Conservation (phyloP, 768 basidiomycete species). For the Piloderma croceum region DNA sequence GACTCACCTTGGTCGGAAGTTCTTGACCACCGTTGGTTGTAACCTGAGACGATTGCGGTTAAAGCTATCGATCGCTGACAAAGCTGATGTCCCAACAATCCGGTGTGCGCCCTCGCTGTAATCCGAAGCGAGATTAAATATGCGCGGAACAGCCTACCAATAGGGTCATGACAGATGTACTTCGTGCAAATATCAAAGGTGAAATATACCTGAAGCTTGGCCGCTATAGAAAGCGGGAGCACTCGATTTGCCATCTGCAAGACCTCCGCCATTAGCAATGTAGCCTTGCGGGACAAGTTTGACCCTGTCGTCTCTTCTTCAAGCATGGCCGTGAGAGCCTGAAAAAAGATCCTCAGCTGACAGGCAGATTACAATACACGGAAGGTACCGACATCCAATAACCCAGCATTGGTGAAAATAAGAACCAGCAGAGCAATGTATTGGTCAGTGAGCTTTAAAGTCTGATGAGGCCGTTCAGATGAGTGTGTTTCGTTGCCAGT, state of each 20-base stretch:
- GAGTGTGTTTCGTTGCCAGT: constrained; percentile 24
- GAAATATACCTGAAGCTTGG: constrained; percentile 68
- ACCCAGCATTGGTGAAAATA: constrained; percentile 80
- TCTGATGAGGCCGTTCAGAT: constrained; percentile 46
- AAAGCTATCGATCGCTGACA: constrained; percentile 87
- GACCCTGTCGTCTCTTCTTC: constrained; percentile 73
- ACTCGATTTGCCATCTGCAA: constrained; percentile 85
- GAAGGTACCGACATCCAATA: constrained; percentile 65
- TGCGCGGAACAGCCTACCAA: constrained; percentile 67
- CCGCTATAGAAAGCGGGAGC: constrained; percentile 74
- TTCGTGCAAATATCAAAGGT: not conserved
- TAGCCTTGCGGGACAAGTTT: constrained; percentile 82
- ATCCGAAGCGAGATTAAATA: constrained; percentile 81
- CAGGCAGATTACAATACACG: too few species aligned
- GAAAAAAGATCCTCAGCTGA: constrained; percentile 4
- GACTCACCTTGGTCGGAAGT: constrained; percentile 58
- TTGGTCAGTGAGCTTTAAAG: constrained; percentile 84
- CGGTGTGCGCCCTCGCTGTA: constrained; percentile 73
- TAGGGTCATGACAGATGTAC: constrained; percentile 2
- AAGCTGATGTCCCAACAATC: constrained; percentile 76
- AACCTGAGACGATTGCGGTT: constrained; percentile 81
- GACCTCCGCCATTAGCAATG: constrained; percentile 84
- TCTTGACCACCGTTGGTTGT: constrained; percentile 51
- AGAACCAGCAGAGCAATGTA: constrained; percentile 82
- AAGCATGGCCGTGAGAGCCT: constrained; percentile 68